A percentile compares a stretch with the other conserved stretches of the same genome.
These are phyloP conservation scores for Apophysomyces sp. DNA, from an alignment of 371 early-diverging fungal species.

Conservation along the genomic window DNA sequence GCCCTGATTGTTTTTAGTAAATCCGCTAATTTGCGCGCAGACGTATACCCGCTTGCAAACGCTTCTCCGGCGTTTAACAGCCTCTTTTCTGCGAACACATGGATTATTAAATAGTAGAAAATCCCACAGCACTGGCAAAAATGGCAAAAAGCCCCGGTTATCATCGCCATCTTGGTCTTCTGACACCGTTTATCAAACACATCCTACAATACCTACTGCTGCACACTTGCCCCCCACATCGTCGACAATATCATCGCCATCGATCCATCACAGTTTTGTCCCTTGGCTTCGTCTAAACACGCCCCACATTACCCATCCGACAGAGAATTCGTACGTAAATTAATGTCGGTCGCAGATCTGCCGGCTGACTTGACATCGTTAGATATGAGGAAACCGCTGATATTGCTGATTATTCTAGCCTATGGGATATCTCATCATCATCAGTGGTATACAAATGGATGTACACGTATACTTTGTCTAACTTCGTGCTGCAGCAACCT, in stretches of 20 bases:
- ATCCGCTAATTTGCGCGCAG: background rate
- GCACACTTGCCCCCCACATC: background rate
- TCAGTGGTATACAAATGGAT: background rate
- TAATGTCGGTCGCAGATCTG: too few relatives aligned
- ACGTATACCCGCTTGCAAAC: background rate
- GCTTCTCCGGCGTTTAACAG: background rate
- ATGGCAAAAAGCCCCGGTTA: background rate
- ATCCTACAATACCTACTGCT: background rate
- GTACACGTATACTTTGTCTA: too few relatives aligned
- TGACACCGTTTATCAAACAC: background rate
- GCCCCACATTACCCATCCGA: too few relatives aligned
- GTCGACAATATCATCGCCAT: too few relatives aligned
- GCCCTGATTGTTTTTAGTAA: background rate
- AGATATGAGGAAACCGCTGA: too few relatives aligned
- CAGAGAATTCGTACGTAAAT: too few relatives aligned
- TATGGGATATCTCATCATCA: background rate
- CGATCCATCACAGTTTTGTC: background rate
- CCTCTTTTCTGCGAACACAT: slow-evolving; percentile 8
- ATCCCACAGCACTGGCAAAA: background rate
- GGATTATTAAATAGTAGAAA: slow-evolving; percentile 1
- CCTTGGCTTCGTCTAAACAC: background rate
- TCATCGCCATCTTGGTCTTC: background rate
- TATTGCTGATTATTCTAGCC: too few relatives aligned
- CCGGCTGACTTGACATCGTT: too few relatives aligned
- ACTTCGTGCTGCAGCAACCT: too few relatives aligned